Evolutionary conservation across 306 rosid genomes (phyloP), one percentile per base, ranked within the genome.

Genomic region (Crotalaria pallida): DNA sequence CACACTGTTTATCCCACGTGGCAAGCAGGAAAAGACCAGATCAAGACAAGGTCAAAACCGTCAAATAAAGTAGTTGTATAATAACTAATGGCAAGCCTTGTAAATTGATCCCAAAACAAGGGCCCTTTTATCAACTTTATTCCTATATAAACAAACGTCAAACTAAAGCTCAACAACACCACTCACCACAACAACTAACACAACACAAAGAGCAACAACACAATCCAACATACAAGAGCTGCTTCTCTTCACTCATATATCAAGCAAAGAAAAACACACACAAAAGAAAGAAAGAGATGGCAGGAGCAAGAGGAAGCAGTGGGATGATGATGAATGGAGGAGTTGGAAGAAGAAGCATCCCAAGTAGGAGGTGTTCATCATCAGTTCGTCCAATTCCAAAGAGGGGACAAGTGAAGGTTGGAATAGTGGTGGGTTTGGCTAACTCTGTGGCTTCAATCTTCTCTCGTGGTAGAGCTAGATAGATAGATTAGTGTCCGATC

Each of bases 361-460:
- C 78, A 0, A 50, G n/a, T n/a, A n/a, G 67, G 22, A 72, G 85
- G 61, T 8, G 2, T 69, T 33, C 80, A n/a, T n/a, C n/a, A n/a
- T n/a, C n/a, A 0, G 77, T 84, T 24, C 88, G 91, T 52, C 86
- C 72, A 26, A 83, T 84, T 78, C 96, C 96, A 3, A 85, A 64
- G 81, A 61, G 96, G 36, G 96, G 96, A 36, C 89, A 84, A 34
- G 92, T 92, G 24, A 92, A 88, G 71, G 12, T 78, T 56, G 87
- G 81, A 44, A 86, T 89, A 1, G 84, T 89, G 22, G 82, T 83
- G 7, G 84, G 86, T 0, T 70, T 92, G 2, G 96, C 95, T 3
- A 83, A 77, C 65, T 84, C 96, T 10, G 79, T 92, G n/a, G 89
- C 78, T 63, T 92, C 95, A 13, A 77, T 86, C 0, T 92, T 86